Percentiles rank a stretch among this genome's conserved stretches.
These are phyloP conservation scores for Penstemon davidsonii DNA, from an alignment of 257 asterid genomes.

Conservation along the genomic window DNA sequence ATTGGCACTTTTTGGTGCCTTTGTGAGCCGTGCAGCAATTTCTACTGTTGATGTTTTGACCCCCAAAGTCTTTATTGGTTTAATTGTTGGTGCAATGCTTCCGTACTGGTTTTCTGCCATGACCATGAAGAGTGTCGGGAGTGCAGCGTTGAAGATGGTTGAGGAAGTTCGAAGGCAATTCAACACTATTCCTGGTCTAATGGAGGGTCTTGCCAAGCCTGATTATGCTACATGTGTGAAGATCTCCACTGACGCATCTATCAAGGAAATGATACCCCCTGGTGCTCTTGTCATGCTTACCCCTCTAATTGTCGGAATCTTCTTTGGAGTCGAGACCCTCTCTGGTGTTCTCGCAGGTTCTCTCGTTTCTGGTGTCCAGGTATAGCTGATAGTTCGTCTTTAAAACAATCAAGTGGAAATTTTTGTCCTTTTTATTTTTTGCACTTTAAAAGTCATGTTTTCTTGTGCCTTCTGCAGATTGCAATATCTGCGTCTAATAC, in stretches of 20 bases:
- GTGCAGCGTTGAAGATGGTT: slow-evolving; percentile 90
- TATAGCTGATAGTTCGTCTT: slow-evolving; percentile 19
- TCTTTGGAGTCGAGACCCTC: slow-evolving; percentile 87
- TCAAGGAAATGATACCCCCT: slow-evolving; percentile 91
- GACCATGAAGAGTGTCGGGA: slow-evolving; percentile 96
- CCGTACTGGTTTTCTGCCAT: slow-evolving; percentile 96
- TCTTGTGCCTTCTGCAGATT: slow-evolving; percentile 31
- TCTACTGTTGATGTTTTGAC: slow-evolving; percentile 75
- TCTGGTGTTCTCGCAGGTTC: slow-evolving; percentile 91
- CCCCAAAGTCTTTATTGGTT: slow-evolving; percentile 81
- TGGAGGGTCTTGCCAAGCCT: slow-evolving; percentile 78
- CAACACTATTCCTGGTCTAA: slow-evolving; percentile 76
- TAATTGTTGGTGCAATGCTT: slow-evolving; percentile 88
- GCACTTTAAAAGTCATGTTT: neutral
- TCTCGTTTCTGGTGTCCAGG: slow-evolving; percentile 95
- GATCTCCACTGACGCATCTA: slow-evolving; percentile 86
- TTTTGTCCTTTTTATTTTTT: neutral
- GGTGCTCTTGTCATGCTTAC: slow-evolving; percentile 96
- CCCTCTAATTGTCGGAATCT: slow-evolving; percentile 74
- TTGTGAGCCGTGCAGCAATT: slow-evolving; percentile 81
- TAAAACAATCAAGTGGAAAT: neutral
- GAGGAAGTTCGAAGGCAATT: slow-evolving; percentile 91
- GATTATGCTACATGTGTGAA: slow-evolving; percentile 87
- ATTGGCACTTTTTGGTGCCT: slow-evolving; percentile 86
- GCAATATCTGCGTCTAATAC: slow-evolving; percentile 75